Base-by-base conservation (phyloP, 768 basidiomycete species). In the Tylopilus felleus region DNA sequence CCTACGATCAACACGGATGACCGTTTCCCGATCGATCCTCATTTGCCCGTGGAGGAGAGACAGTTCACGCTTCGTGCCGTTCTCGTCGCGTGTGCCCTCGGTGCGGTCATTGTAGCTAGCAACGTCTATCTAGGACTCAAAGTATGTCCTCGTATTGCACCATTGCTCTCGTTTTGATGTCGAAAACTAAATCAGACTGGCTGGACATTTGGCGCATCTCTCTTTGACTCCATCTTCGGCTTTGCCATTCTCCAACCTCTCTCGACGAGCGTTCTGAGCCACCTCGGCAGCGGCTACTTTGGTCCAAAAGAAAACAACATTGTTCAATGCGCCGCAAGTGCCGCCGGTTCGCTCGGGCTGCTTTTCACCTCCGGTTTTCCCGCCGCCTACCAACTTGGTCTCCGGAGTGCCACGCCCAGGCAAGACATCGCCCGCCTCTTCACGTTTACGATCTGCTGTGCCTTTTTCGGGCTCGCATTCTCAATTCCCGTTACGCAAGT, bases 111-210 rank as follows among this genome's bases (percentile, higher is more conserved):
- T 25, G 77, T 80, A 44, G 80, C 84, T 13, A 81, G 80, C 45
- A 83, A 84, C 65, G 80, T 87, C 55, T 85, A 87, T 65, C 79
- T 85, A 21, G 82, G 85, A 36, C 67, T 86, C 53, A 85, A 86
- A 71, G 67, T 62, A 33, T 16, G 58, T 7, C 7, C 29, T 35
- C 13, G 17, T 10, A 29, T 29, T 27, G 22, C 45, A 14, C 48
- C 54, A 21, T 44, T 22, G 3, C 13, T n/a, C 22, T 45, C 23
- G n/a, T 21, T 17, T 33, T 47, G 28, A 55, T 33, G 7, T 47
- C 6, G 31, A 10, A 19, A 33, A 51, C 45, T 21, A 16, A 8
- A 51, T n/a, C 40, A 68, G 68, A 85, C 84, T 1, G 84, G 84
- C 22, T 84, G 83, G 65, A 83, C 81, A 3, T 84, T 85, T 64